Evolutionary conservation across 2,329 filamentous ascomycete species (phyloP).

Genomic region (Torrubiella hemipterigena): DNA sequence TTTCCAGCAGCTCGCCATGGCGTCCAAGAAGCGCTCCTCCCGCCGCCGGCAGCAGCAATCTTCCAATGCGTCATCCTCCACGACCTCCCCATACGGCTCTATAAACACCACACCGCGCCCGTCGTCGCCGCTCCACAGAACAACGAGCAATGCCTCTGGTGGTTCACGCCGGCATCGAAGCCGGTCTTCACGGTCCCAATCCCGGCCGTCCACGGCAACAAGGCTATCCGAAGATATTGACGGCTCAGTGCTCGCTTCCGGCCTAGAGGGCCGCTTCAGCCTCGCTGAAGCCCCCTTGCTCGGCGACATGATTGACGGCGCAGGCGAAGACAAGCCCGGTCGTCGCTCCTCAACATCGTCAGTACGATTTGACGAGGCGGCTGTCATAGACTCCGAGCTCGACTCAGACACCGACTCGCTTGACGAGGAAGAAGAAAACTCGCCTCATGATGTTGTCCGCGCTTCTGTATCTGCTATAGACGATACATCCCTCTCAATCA

Average conservation of each 20-base stretch:
- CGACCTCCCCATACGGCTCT: too few species aligned
- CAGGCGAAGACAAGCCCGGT: constrained; percentile 26
- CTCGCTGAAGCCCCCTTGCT: constrained; percentile 35
- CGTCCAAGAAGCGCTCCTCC: too few species aligned
- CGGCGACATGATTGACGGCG: constrained; percentile 30
- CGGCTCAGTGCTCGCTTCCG: constrained; percentile 36
- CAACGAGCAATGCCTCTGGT: constrained; percentile 21
- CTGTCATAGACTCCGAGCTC: constrained; percentile 16
- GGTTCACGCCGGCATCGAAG: constrained; percentile 21
- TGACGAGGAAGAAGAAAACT: constrained; percentile 50
- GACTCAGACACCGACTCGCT: constrained; percentile 26
- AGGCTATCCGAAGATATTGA: constrained; percentile 35
- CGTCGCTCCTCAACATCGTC: too few species aligned
- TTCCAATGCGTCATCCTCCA: too few species aligned
- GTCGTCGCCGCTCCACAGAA: too few species aligned
- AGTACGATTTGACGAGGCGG: constrained; percentile 18
- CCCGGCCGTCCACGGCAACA: constrained; percentile 8
- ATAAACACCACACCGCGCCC: too few species aligned
- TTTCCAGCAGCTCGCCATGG: too few species aligned
- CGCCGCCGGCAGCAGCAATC: too few species aligned
- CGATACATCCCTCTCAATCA: constrained; percentile 67
- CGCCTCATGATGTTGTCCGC: constrained; percentile 66
- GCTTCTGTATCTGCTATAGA: constrained; percentile 69
- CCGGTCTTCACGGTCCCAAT: constrained; percentile 18
- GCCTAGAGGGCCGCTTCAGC: constrained; percentile 41